Base-by-base conservation (phyloP, 805 yeast species). In the Millerozyma acaciae region DNA sequence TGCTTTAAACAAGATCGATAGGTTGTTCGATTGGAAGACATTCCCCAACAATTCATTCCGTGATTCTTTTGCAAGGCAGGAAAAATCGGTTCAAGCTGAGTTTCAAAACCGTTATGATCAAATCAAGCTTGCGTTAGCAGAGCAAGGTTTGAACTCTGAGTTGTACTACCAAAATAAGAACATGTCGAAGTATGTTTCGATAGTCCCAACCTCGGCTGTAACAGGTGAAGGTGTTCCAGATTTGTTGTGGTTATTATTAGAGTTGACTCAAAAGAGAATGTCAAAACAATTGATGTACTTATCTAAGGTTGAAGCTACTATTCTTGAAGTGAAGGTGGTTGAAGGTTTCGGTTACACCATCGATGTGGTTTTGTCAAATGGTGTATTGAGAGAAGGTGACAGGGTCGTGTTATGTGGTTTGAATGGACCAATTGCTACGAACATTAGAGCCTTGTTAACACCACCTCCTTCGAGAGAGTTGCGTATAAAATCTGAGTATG, bases 141-240 rank as follows among this genome's bases (percentile, higher is more conserved):
- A 93, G 69, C 98, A 93, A 68, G 97, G 98, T 53, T 80, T 93
- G 70, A 93, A 93, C 71, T 85, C 97, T 36, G 98, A 94, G 67
- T 75, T 93, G 44, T 93, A 93, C 65, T 93, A 73, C 84, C 86
- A 90, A 64, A 93, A 93, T 76, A 84, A 83, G 63, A 93, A 90
- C 69, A 68, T 90, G 75, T 68, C 97, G 36, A 87, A 88, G 60
- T 87, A 81, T 54, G 98, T 93, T 35, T 88, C 97, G 22, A 84
- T 93, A 51, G 96, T 93, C 28, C 98, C 99, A 50, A 93, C 99
- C 13, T 90, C 97, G 42, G 99, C 99, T 35, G 94, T 89, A 28
- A 89, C 97, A 9, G 99, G 99, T 62, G 99, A 93, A 68, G 99
- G 99, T 84, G 94, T 93, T 50, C 98, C 99, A 32, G 99, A 93